Evolutionary conservation across 257 asterid species (phyloP).

Genomic region (Gentiana dahurica): DNA sequence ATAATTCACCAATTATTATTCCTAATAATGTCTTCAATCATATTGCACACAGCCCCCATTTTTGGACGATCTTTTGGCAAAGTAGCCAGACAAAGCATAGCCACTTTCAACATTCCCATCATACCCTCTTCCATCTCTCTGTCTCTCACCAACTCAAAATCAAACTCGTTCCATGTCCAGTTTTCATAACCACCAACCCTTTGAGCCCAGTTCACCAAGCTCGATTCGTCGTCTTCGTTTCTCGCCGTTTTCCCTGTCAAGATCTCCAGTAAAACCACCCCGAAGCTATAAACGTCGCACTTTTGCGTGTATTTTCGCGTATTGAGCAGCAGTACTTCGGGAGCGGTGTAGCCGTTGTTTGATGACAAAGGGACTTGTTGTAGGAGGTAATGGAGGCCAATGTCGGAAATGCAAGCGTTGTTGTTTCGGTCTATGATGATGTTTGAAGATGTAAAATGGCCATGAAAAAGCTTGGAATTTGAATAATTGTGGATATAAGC

Average conservation of each 20-base stretch:
- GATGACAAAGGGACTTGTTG: slow-evolving; percentile 13
- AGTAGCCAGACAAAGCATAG: slow-evolving; percentile 28
- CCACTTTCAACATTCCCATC: slow-evolving; percentile 28
- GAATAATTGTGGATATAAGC: slow-evolving; percentile 19
- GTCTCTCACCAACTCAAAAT: slow-evolving; percentile 27
- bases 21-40: slow-evolving; percentile 18
- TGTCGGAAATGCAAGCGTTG: slow-evolving; percentile 27
- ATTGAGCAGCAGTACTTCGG: slow-evolving; percentile 9
- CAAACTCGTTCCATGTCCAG: slow-evolving; percentile 34
- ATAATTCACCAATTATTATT: too few relatives aligned
- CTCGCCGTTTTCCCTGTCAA: slow-evolving; percentile 26
- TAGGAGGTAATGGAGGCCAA: slow-evolving; percentile 16
- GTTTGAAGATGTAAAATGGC: slow-evolving; percentile 28
- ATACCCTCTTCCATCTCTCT: slow-evolving; percentile 34
- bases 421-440: slow-evolving; percentile 19
- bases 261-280: slow-evolving; percentile 25
- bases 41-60: slow-evolving; percentile 19
- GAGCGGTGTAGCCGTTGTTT: slow-evolving; percentile 21
- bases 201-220: slow-evolving; percentile 23
- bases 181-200: slow-evolving; percentile 20
- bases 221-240: slow-evolving; percentile 12
- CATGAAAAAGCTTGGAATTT: slow-evolving; percentile 26
- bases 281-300: slow-evolving; percentile 28
- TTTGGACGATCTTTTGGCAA: slow-evolving; percentile 29
- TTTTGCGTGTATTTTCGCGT: slow-evolving; percentile 14